A percentile compares a stretch with the other conserved stretches of the same genome.
phyloP scores from a whole-genome alignment of 495 filamentous ascomycete genomes.

The Parathielavia appendiculata region DNA sequence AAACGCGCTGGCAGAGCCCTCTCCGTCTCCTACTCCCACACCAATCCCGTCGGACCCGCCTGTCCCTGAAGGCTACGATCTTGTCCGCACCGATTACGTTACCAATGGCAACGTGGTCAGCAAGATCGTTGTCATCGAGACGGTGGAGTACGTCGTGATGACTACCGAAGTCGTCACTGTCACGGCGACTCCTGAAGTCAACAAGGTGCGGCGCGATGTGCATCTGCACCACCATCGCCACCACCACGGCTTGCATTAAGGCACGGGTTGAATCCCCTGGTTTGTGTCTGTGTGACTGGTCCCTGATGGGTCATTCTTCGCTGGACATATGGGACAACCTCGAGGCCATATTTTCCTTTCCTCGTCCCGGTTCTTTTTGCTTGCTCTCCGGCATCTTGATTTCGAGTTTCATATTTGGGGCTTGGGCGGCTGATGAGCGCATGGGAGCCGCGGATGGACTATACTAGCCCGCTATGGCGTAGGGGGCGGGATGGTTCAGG shows the following conservation, averaged over 20 bases:
- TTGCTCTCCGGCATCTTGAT: conserved; percentile 12
- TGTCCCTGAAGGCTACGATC: conserved; percentile 29
- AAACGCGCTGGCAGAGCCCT: conserved; percentile 14
- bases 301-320: conserved; percentile 1
- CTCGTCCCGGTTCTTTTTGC: conserved; percentile 3
- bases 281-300: conserved; percentile 10
- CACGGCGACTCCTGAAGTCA: conserved; percentile 20
- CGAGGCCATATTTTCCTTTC: conserved; percentile 11
- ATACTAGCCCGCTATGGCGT: conserved; percentile 1
- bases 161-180: conserved; percentile 24
- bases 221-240: conserved; percentile 9
- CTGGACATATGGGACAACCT: conserved; percentile 14
- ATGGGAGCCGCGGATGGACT: too few relatives aligned
- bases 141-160: conserved; percentile 40
- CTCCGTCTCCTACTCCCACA: conserved; percentile 21
- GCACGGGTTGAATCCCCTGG: background rate
- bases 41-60: conserved; percentile 17
- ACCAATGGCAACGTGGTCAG: conserved; percentile 38
- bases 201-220: conserved; percentile 25
- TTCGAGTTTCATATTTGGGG: conserved; percentile 18
- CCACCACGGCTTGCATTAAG: conserved; percentile 18
- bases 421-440: background rate
- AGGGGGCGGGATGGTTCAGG: conserved; percentile 5
- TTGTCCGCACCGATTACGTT: conserved; percentile 41
- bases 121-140: conserved; percentile 44